Evolutionary conservation across 257 asterid genomes (phyloP).

Genomic region (Eucommia ulmoides): DNA sequence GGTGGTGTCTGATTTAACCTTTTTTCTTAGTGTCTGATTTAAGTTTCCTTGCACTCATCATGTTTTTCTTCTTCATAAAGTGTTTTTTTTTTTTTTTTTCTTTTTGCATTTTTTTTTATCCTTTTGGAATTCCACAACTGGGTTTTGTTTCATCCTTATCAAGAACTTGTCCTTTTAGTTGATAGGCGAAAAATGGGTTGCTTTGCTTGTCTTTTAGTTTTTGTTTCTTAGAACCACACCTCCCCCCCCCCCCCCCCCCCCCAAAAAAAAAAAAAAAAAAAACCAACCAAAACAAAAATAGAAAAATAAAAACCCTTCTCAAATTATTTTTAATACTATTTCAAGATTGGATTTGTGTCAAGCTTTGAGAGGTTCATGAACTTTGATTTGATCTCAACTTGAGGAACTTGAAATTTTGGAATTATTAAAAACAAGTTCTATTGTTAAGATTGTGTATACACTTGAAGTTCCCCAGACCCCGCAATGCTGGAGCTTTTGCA

Average conservation of each 20-base stretch:
- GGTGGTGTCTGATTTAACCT: too few relatives aligned
- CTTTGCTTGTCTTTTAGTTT: constrained; percentile 18
- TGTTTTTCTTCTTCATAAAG: background rate
- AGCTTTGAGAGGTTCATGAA: background rate
- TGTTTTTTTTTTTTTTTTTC: too few relatives aligned
- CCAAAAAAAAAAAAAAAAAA: too few relatives aligned
- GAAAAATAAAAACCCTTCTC: background rate
- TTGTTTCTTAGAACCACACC: background rate
- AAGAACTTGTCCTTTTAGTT: constrained; percentile 11
- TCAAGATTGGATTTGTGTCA: background rate
- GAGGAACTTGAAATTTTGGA: background rate
- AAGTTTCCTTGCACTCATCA: background rate
- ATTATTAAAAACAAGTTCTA: too few relatives aligned
- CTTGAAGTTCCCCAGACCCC: too few relatives aligned
- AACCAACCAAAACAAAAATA: too few relatives aligned
- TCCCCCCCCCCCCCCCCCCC: too few relatives aligned
- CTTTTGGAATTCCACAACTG: too few relatives aligned
- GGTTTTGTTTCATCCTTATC: background rate
- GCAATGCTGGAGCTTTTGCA: too few relatives aligned
- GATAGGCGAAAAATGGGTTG: constrained; percentile 13
- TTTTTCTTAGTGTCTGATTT: constrained; percentile 14
- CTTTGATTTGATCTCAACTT: background rate
- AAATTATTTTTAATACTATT: too few relatives aligned
- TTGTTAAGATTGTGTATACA: too few relatives aligned
- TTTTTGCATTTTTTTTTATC: too few relatives aligned